Base-by-base conservation (phyloP, 202 grass and related monocot genomes). In the Zizania palustris region DNA sequence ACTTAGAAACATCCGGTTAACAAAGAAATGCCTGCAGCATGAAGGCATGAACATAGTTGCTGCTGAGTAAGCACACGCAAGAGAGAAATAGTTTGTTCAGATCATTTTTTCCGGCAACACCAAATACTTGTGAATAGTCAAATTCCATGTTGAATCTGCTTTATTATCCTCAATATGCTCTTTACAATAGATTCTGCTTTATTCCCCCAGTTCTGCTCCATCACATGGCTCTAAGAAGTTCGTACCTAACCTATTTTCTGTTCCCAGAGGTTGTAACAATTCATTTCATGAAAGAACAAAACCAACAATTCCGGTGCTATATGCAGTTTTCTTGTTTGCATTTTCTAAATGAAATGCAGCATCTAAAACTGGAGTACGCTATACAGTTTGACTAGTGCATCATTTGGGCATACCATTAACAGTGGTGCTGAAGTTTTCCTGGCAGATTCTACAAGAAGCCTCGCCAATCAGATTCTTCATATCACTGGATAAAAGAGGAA, bases 381-480 rank as follows among this genome's bases (percentile, higher is more conserved):
- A 2, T 53, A 21, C 21, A 73, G 21, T 55, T 54, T 6, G 60
- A 69, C 20, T 42, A 42, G 40, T 42, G 75, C 20, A 43, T 21
- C 69, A 59, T 69, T 67, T 15, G 6, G 3, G 22, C 85, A 62
- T 91, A 97, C 90, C 90, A 79, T 80, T 97, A 42, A 88, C 87
- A 18, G 91, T 92, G 63, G 86, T 97, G 73, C 94, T 97, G 70
- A 93, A 97, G 74, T 73, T 93, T 78, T 93, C 94, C 57, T 93
- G 91, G 46, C 91, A 97, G 81, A 97, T 93, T 54, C 82, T 71
- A 41, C 94, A 97, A 20, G 73, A 84, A 9, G 94, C 94, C 63
- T 97, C 94, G 1, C 94, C 91, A 75, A 97, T 93, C 73, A 88
- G 81, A 79, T 97, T 97, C 67, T 97, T 97, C 82, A 97, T 60